Evolutionary conservation across 139 green algal species (phyloP), one percentile per base, ranked within the genome.

Genomic region (Tetradesmus obliquus): DNA sequence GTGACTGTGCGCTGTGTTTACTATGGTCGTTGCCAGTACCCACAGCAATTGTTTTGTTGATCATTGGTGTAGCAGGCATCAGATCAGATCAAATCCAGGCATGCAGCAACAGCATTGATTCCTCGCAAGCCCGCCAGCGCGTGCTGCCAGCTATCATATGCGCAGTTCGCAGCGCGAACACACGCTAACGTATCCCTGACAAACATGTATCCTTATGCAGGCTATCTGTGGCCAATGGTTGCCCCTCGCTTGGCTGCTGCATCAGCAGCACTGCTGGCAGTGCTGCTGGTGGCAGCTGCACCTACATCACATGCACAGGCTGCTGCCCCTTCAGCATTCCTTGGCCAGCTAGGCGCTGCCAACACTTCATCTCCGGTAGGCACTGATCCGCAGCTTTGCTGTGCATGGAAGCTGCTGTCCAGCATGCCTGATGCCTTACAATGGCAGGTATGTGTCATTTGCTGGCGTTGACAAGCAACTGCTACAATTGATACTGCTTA

Each of bases 271-370:
- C 19, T 87, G 20, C 55, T 87, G 82, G 82, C 55, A 74, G 55
- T 60, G 55, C 55, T 87, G 19, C 55, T 87, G 19, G 9, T 87
- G 19, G 82, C 82, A 87, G 82, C 82, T 72, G 55, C 55, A 51
- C 57, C 84, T 24, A 60, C 57, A 24, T 88, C 84, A 45, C 57
- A 24, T 15, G 57, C 55, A 32, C 84, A 88, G 84, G 66, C 66
- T 76, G 66, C 9, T 45, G 82, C 82, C 51, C 55, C 85, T 9
- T 89, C 85, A 51, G 85, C 85, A 66, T 89, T 89, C 85, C 66
- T 89, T 12, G 85, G 85, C 19, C 85, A 89, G 66, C 45, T 89
- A 1, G 85, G 66, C 13, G 85, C n/a, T 55, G 74, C 6, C n/a
- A 82, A 82, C 74, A 22, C 74, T n/a, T 82, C 74, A 82, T 51